phyloP scores from a whole-genome alignment of 495 filamentous ascomycete species.

The Trichoderma gamsii region DNA sequence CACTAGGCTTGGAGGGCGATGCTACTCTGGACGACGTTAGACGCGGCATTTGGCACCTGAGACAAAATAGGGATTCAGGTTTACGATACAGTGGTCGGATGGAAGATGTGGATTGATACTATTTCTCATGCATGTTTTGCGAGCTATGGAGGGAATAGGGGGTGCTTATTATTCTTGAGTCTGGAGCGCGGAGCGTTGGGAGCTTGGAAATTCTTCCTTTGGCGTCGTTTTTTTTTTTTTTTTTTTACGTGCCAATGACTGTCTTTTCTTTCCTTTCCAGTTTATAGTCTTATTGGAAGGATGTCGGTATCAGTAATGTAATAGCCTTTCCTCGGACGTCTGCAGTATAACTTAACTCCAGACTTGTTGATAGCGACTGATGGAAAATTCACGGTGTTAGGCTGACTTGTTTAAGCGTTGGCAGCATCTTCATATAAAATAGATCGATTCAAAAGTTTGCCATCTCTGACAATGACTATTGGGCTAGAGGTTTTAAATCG shows the following conservation, averaged over 20 bases:
- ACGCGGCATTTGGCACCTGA: conserved; percentile 10
- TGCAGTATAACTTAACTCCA: not conserved
- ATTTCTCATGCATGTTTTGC: not conserved
- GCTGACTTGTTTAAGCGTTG: not conserved
- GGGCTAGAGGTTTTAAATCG: not conserved
- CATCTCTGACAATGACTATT: not conserved
- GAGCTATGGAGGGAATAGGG: too few species aligned
- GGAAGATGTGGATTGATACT: conserved; percentile 3
- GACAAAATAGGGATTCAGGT: not conserved
- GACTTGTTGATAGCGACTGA: not conserved
- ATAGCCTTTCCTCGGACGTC: not conserved
- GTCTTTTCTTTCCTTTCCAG: too few species aligned
- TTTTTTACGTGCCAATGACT: too few species aligned
- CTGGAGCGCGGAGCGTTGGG: too few species aligned
- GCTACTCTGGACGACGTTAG: conserved; percentile 10
- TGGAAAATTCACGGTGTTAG: not conserved
- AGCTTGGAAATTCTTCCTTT: too few species aligned
- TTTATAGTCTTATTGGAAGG: too few species aligned
- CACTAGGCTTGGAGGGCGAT: not conserved
- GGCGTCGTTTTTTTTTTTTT: too few species aligned
- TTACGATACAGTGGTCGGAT: not conserved
- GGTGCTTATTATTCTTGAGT: too few species aligned
- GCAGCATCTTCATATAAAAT: too few species aligned
- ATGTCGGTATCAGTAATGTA: too few species aligned
- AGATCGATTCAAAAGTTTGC: too few species aligned